These are phyloP conservation scores for Lentinula edodes DNA, from an alignment of 768 basidiomycete species.

Conservation along the genomic window DNA sequence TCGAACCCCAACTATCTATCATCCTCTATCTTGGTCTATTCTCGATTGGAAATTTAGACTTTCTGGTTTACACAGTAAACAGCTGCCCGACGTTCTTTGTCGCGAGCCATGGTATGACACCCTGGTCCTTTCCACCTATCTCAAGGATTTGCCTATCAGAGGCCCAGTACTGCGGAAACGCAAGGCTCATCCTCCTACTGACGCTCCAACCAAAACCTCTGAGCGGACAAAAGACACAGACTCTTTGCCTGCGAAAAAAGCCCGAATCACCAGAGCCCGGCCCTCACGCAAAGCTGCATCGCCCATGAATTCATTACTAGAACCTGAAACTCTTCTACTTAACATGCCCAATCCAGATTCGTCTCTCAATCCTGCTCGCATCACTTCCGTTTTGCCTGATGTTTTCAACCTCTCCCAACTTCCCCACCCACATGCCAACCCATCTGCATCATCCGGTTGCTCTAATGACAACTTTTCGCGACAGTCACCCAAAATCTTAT, in stretches of 20 bases:
- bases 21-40: slow-evolving; percentile 1
- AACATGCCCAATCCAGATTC: not conserved
- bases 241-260: not conserved
- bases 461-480: not conserved
- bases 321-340: not conserved
- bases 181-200: not conserved
- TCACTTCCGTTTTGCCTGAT: not conserved
- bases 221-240: not conserved
- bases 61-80: slow-evolving; percentile 1
- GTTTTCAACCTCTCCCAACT: not conserved
- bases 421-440: not conserved
- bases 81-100: not conserved
- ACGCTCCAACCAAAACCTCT: not conserved
- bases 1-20: slow-evolving; percentile 3
- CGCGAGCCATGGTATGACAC: slow-evolving; percentile 1
- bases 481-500: not conserved
- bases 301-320: not conserved
- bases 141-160: not conserved
- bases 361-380: not conserved
- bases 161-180: slow-evolving; percentile 4
- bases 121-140: slow-evolving; percentile 1
- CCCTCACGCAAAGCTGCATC: not conserved
- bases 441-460: not conserved
- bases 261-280: not conserved
- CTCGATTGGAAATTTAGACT: slow-evolving; percentile 5